Evolutionary conservation across 2,329 filamentous ascomycete genomes (phyloP), one percentile per base, ranked within the genome.

Genomic region (Alternaria sp.): DNA sequence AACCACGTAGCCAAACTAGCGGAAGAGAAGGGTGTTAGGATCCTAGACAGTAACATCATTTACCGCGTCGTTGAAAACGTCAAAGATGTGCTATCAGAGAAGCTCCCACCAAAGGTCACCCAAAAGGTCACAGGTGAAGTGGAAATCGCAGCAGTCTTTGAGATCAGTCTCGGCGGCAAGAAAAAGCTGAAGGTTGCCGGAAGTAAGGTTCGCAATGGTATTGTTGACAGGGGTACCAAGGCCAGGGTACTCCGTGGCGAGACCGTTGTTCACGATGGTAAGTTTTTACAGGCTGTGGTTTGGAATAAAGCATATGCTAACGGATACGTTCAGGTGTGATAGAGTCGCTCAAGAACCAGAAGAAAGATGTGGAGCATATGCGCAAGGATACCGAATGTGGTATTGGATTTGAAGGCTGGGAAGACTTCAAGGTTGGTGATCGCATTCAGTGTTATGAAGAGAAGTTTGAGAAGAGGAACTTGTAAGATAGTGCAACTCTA

Each of bases 351-450:
- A 97, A 95, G 82, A 92, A 96, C 73, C 88, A 91, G 78, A 97
- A 98, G 85, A 96, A 96, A 78, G 92, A 97, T 67, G 92, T 95
- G 30, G 83, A 84, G 46, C 92, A 97, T 74, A 95, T 97, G 89
- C 89, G 89, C 72, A 98, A 97, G 81, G 94, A 93, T 60, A 88
- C 86, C n/a, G 95, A 99, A 80, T 99, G 95, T 72, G 95, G 95
- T 67, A 90, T 99, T 68, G 89, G 88, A 54, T 94, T 99, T 72
- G 88, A 90, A 3, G 86, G 84, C 32, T 99, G 93, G 88, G 85
- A 90, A 49, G 91, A 88, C 22, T 91, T 98, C 75, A 78, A 90
- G 73, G 83, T 88, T 14, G 95, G 94, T 28, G 95, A 99, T 80
- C 87, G 90, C 77, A 86, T 99, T 63, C 95, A 98, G 82, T 90